Percentiles rank a stretch among this genome's conserved stretches.
Evolutionary conservation across 768 basidiomycete genomes (phyloP).

Genomic region (Lactifluus subvellereus): DNA sequence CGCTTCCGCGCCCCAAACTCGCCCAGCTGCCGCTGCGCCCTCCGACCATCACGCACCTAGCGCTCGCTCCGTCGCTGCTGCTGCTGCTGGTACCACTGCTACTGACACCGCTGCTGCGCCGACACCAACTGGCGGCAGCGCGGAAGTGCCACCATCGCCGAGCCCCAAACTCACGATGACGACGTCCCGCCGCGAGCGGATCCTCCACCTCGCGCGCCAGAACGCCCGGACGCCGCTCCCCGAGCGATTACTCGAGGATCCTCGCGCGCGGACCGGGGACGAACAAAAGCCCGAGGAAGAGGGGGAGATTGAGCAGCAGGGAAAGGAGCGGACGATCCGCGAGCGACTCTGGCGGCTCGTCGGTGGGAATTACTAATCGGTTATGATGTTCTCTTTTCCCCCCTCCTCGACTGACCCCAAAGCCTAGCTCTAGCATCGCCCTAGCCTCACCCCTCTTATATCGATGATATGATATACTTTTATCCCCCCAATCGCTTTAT

Average conservation of each 20-base stretch:
- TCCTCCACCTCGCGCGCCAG: constrained; percentile 19
- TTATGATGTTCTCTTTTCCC: neutral
- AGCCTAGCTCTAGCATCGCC: neutral
- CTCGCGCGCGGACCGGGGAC: neutral
- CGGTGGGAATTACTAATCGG: constrained; percentile 10
- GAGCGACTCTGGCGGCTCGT: constrained; percentile 22
- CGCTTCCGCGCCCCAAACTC: neutral
- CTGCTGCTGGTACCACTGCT: too few relatives aligned
- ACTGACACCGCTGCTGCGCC: too few relatives aligned
- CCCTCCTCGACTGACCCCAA: neutral
- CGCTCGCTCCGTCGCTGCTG: too few relatives aligned
- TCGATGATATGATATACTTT: neutral
- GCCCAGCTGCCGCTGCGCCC: neutral
- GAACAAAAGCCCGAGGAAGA: neutral
- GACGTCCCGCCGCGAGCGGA: constrained; percentile 20
- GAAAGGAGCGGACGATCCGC: constrained; percentile 19
- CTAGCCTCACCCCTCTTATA: neutral
- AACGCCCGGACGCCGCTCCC: constrained; percentile 22
- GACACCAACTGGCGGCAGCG: too few relatives aligned
- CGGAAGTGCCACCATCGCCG: neutral
- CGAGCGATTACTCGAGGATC: neutral
- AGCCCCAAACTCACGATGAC: neutral
- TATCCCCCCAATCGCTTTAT: neutral
- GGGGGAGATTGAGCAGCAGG: constrained; percentile 8
- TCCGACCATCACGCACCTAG: neutral